phyloP scores from a whole-genome alignment of 2,329 filamentous ascomycete species.

The Phialocephala sp. region DNA sequence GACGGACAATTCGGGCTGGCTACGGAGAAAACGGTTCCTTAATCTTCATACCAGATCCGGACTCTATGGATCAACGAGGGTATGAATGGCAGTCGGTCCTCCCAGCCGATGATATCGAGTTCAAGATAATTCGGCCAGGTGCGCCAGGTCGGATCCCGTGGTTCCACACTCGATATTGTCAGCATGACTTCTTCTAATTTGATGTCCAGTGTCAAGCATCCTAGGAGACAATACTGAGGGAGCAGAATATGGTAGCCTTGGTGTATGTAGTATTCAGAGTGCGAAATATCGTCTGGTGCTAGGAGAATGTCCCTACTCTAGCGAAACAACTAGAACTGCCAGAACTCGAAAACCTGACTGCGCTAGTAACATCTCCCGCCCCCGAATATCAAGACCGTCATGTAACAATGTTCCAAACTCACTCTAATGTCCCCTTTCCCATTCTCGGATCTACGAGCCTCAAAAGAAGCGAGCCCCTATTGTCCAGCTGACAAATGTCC shows the following conservation, averaged over 20 bases:
- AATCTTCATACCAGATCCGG: background rate
- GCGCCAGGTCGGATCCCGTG: background rate
- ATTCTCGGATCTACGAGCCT: too few species aligned
- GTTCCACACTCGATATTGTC: slow-evolving; percentile 1
- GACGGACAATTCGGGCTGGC: background rate
- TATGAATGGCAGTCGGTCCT: background rate
- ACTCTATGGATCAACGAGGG: slow-evolving; percentile 8
- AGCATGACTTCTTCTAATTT: background rate
- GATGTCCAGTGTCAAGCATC: background rate
- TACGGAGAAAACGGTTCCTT: background rate
- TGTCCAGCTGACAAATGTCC: background rate
- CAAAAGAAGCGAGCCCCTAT: background rate
- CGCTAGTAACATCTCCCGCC: too few species aligned
- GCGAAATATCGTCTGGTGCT: too few species aligned
- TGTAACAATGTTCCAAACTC: too few species aligned
- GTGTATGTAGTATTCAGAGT: too few species aligned
- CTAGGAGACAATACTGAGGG: background rate
- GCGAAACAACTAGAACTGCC: too few species aligned
- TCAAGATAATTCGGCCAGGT: background rate
- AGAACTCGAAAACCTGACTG: too few species aligned
- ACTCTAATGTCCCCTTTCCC: too few species aligned
- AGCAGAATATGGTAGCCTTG: background rate
- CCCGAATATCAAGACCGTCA: too few species aligned
- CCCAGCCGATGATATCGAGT: background rate
- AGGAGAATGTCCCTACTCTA: too few species aligned